Conservation (phyloP, 1,284 basidiomycete species). For the Takashimella tepidaria region DNA sequence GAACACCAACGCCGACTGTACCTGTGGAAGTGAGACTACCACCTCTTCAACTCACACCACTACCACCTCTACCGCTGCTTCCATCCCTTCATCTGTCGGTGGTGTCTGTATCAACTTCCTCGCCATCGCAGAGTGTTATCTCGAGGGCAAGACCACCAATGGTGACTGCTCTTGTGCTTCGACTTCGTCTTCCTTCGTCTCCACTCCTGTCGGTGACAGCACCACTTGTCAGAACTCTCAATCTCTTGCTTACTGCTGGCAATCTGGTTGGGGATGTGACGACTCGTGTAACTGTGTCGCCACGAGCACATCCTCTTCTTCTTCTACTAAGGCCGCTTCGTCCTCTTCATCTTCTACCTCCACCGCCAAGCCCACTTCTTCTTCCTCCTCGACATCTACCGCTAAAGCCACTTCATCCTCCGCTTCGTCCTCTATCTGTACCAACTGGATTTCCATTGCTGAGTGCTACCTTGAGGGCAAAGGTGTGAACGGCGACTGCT, state of each 20-base stretch:
- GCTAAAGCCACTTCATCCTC: neutral
- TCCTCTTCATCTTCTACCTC: neutral
- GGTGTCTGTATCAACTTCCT: neutral
- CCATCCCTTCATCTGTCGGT: neutral
- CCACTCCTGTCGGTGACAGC: neutral
- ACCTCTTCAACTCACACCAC: neutral
- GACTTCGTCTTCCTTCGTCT: neutral
- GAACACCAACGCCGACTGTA: neutral
- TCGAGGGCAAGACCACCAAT: constrained; percentile 4
- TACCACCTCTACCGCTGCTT: neutral
- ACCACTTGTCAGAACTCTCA: neutral
- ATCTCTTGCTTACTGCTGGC: constrained; percentile 10
- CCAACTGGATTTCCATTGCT: constrained; percentile 1
- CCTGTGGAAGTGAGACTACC: neutral
- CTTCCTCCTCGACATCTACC: neutral
- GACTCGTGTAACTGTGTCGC: constrained; percentile 4
- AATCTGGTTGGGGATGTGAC: constrained; percentile 4
- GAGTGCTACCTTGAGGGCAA: neutral
- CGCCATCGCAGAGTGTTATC: constrained; percentile 6
- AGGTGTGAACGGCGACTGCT: constrained; percentile 2
- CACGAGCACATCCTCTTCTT: neutral
- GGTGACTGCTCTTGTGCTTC: constrained; percentile 5
- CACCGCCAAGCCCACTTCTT: neutral
- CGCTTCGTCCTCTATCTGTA: neutral
- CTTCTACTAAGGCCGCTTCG: neutral